Conservation (phyloP, 1,284 basidiomycete genomes). For the Pascua guehoae region DNA sequence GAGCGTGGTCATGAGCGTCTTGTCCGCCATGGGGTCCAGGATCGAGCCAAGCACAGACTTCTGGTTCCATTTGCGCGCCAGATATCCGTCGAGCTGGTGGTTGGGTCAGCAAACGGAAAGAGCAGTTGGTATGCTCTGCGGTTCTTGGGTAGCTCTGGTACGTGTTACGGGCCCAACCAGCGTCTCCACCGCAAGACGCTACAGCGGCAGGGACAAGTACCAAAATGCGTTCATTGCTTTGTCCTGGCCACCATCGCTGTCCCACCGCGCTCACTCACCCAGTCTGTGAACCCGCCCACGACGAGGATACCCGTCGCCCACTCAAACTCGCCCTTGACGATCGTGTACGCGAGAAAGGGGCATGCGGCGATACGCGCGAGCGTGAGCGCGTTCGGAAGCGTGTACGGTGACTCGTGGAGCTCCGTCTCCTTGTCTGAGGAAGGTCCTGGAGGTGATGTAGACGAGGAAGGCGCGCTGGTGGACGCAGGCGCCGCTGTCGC, state of each 20-base stretch:
- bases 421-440: constrained; percentile 13
- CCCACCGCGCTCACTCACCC: constrained; percentile 59
- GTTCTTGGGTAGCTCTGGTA: not conserved
- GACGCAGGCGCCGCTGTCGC: not conserved
- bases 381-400: constrained; percentile 87
- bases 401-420: constrained; percentile 85
- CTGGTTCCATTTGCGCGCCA: constrained; percentile 83
- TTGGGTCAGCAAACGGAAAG: not conserved
- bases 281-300: constrained; percentile 84
- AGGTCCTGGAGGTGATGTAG: not conserved
- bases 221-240: not conserved
- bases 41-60: constrained; percentile 86
- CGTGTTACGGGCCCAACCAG: not conserved
- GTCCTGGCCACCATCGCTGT: not conserved
- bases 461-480: not conserved
- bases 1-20: constrained; percentile 90
- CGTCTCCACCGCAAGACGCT: not conserved
- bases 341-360: constrained; percentile 86
- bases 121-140: not conserved
- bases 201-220: not conserved
- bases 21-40: constrained; percentile 95
- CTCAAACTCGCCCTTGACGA: constrained; percentile 75
- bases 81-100: constrained; percentile 77
- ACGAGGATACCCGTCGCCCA: constrained; percentile 77
- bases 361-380: constrained; percentile 79